Conservation (phyloP, 2,329 filamentous ascomycete genomes). For the Diaporthe citrichinensis region DNA sequence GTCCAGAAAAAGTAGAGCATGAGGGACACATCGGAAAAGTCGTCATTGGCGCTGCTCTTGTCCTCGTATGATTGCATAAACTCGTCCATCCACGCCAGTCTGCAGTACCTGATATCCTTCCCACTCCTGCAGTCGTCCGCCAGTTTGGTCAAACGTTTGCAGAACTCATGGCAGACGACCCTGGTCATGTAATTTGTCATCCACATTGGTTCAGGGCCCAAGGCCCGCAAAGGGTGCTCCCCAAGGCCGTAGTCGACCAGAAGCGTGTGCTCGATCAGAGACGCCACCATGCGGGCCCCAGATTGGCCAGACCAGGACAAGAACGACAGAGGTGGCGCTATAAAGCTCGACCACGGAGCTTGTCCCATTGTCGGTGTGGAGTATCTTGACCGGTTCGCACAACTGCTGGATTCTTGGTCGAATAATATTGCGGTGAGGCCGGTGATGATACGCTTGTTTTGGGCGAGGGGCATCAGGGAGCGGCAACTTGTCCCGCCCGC, state of each 20-base stretch:
- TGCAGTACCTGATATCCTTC: background rate
- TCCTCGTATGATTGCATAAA: background rate
- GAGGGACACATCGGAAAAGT: slow-evolving; percentile 27
- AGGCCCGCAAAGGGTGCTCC: background rate
- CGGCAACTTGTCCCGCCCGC: background rate
- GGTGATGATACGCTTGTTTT: slow-evolving; percentile 1
- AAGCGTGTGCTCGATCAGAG: slow-evolving; percentile 20
- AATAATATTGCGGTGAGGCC: background rate
- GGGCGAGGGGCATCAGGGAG: background rate
- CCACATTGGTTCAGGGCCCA: background rate
- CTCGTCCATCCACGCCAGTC: background rate
- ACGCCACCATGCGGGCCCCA: background rate
- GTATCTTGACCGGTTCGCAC: background rate
- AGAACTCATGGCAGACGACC: background rate
- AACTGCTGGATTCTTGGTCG: background rate
- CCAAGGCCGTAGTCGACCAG: slow-evolving; percentile 24
- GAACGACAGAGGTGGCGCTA: background rate
- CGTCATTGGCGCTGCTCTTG: background rate
- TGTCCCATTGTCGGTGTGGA: no score
- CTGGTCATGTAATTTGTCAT: background rate
- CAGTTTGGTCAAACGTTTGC: background rate
- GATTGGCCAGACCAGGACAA: background rate
- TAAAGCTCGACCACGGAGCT: background rate
- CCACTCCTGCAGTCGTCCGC: background rate
- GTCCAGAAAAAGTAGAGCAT: slow-evolving; percentile 41